Conservation (phyloP, 1,284 basidiomycete genomes). For the Ustilago hordei region DNA sequence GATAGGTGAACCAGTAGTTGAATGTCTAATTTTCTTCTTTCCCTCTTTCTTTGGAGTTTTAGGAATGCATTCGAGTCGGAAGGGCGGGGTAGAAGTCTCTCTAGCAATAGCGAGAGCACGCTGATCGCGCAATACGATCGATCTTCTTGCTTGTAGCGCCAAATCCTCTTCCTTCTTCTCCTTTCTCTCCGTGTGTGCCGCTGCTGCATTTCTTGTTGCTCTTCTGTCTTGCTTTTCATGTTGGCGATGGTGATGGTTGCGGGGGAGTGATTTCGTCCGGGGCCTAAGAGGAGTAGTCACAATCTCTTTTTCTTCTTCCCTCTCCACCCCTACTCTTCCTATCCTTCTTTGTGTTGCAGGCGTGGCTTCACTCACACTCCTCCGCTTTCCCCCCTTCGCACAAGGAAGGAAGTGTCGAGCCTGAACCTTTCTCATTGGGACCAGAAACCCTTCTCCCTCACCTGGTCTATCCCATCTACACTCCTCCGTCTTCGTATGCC, state of each 20-base stretch:
- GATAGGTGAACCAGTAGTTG: background rate
- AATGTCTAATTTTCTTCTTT: background rate
- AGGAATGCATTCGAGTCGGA: background rate
- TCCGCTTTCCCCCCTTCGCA: slow-evolving; percentile 57
- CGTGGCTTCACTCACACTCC: no score
- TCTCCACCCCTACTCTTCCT: background rate
- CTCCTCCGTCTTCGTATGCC: slow-evolving; percentile 86
- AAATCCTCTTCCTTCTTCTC: background rate
- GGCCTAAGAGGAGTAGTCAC: background rate
- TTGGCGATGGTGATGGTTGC: no score
- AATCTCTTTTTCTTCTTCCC: background rate
- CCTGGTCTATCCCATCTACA: slow-evolving; percentile 88
- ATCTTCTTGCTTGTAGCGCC: background rate
- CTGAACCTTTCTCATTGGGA: slow-evolving; percentile 88
- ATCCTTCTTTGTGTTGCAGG: no score
- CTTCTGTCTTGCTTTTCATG: background rate
- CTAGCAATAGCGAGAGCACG: slow-evolving; percentile 13
- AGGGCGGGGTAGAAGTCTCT: background rate
- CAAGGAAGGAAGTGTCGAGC: background rate
- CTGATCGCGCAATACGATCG: slow-evolving; percentile 22
- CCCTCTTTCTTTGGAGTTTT: no score
- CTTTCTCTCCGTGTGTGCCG: background rate
- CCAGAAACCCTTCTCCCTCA: slow-evolving; percentile 79
- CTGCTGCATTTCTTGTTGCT: background rate
- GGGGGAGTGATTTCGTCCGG: background rate